A percentile compares a stretch with the other conserved stretches of the same genome.
These are phyloP conservation scores for Parathielavia appendiculata DNA, from an alignment of 495 filamentous ascomycete species.

Conservation along the genomic window DNA sequence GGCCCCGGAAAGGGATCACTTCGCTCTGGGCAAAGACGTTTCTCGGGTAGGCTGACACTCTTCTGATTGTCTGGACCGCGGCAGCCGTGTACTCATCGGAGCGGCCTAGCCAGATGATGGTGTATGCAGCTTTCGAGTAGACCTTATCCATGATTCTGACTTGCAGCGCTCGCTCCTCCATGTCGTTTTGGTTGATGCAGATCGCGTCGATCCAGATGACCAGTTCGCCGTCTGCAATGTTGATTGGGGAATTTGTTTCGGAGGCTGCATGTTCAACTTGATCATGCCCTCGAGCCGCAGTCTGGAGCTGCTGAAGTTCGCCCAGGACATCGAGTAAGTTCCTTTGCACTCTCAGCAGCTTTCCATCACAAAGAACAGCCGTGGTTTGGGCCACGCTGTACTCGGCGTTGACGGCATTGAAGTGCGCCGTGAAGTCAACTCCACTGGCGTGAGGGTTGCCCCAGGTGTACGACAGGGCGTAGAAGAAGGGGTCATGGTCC, in stretches of 20 bases:
- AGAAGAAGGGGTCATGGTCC: slow-evolving; percentile 2
- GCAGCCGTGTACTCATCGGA: slow-evolving; percentile 6
- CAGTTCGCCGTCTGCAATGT: not conserved
- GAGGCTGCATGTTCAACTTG: no score
- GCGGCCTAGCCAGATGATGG: slow-evolving; percentile 36
- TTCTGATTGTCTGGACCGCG: slow-evolving; percentile 3
- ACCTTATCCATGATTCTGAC: slow-evolving; percentile 36
- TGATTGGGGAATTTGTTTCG: not conserved
- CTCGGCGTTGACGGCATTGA: slow-evolving; percentile 5
- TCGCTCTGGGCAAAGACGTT: not conserved
- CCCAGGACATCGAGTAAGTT: slow-evolving; percentile 5
- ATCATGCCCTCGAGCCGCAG: not conserved
- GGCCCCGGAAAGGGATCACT: slow-evolving; percentile 1
- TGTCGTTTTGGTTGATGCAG: slow-evolving; percentile 40
- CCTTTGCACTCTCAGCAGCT: not conserved
- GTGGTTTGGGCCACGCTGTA: not conserved
- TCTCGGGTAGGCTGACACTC: not conserved
- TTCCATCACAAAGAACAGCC: not conserved
- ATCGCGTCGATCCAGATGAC: no score
- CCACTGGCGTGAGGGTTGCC: slow-evolving; percentile 15
- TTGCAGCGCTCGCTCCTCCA: slow-evolving; percentile 28
- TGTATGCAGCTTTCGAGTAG: slow-evolving; percentile 28
- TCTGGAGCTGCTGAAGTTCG: not conserved
- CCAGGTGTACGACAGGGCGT: slow-evolving; percentile 13
- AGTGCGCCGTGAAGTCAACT: slow-evolving; percentile 14